Evolutionary conservation across 257 asterid species (phyloP).

Genomic region (Capsicum rhomboideum): DNA sequence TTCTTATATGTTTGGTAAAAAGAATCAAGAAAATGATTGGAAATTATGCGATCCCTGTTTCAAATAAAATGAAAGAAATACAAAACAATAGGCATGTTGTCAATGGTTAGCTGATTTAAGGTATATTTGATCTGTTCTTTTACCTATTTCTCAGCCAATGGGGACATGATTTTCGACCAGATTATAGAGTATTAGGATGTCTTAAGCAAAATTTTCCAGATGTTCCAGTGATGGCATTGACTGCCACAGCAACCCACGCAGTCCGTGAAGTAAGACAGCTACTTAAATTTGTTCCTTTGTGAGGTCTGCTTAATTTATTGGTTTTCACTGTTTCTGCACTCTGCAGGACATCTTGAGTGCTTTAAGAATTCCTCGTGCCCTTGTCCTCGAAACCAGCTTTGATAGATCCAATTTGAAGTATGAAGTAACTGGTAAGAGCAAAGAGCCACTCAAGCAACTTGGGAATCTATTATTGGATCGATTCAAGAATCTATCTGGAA

Average conservation of each 20-base stretch:
- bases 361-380: conserved; percentile 70
- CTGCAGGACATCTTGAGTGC: conserved; percentile 72
- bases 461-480: conserved; percentile 58
- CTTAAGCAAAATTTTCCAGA: conserved; percentile 84
- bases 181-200: conserved; percentile 85
- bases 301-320: not conserved
- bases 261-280: conserved; percentile 69
- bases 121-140: conserved; percentile 1
- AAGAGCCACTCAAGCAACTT: conserved; percentile 87
- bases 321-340: conserved; percentile 7
- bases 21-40: not conserved
- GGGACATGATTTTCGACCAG: conserved; percentile 99
- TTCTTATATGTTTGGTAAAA: not conserved
- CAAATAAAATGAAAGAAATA: not conserved
- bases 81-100: not conserved
- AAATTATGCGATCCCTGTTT: not conserved
- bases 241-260: conserved; percentile 86
- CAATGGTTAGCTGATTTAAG: not conserved
- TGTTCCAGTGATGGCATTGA: conserved; percentile 94
- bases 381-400: conserved; percentile 82
- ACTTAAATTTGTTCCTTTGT: not conserved
- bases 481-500: conserved; percentile 70
- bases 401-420: conserved; percentile 93
- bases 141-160: conserved; percentile 65
- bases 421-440: conserved; percentile 70